Base-by-base conservation (phyloP, 2,329 filamentous ascomycete genomes). In the Aureobasidium sp. region DNA sequence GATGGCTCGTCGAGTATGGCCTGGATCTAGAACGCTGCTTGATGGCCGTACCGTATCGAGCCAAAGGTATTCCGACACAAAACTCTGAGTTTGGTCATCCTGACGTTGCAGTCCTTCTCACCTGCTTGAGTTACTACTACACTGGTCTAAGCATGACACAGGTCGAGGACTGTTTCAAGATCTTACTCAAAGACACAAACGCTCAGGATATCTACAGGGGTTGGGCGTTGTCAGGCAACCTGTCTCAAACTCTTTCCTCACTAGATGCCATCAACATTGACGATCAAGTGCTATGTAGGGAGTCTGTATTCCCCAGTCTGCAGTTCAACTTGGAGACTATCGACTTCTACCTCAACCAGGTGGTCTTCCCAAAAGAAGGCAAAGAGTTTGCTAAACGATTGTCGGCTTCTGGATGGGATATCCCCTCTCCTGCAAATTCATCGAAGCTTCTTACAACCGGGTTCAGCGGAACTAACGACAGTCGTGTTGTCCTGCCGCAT, bases 391-490 rank as follows among this genome's bases (percentile, higher is more conserved):
- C 76, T 0, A 69, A 80, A 11, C 89, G 89, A 64, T 71, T 90
- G 0, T 82, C 86, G 37, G 81, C 84, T 0, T 88, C 84, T 0
- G 85, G 84, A 0, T 90, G 87, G 87, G 87, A 90, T 65, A 74
- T 90, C 1, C 84, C 85, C 0, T 0, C 70, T 73, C 0, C 70
- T 77, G 5, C 68, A 86, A 0, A 81, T 87, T 0, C 73, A 1
- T 64, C 79, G 1, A 14, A 36, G 11, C n/a, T 56, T 8, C 15
- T 62, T 1, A 87, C 86, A 0, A 89, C 86, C 0, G 87, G 87
- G 0, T 91, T 91, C 69, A 87, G 84, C 8, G 87, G 87, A 0
- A 90, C 88, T 0, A 90, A 88, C 48, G 87, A 90, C 68, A 84
- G 82, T 22, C 77, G 80, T 41, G 74, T 72, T 0, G 76, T 87